A percentile compares a stretch with the other conserved stretches of the same genome.
phyloP scores from a whole-genome alignment of 148 eudicot genomes.

The Salicornia ramosissima region DNA sequence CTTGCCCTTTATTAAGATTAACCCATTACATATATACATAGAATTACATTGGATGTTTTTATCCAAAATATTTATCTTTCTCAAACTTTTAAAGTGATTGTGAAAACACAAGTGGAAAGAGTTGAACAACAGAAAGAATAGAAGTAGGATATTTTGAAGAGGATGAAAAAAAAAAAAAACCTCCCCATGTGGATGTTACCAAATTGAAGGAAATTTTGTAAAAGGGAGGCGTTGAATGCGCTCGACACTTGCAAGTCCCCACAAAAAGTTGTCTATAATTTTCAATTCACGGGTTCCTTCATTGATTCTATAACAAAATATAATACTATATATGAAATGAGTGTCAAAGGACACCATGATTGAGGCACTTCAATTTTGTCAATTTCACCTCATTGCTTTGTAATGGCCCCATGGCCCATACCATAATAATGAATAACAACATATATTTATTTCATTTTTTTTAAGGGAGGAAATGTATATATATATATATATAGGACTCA shows the following conservation, averaged over 20 bases:
- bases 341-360: conserved; percentile 24
- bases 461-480: too few relatives aligned
- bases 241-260: conserved; percentile 16
- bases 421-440: too few relatives aligned
- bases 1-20: too few relatives aligned
- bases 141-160: not conserved
- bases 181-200: conserved; percentile 26
- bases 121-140: too few relatives aligned
- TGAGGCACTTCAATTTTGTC: conserved; percentile 14
- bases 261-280: conserved; percentile 11
- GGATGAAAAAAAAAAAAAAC: not conserved
- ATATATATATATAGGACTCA: too few relatives aligned
- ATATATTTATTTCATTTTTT: too few relatives aligned
- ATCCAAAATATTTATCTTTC: too few relatives aligned
- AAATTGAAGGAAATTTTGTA: conserved; percentile 27
- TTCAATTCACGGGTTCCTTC: conserved; percentile 22
- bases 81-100: too few relatives aligned
- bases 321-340: not conserved
- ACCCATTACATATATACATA: too few relatives aligned
- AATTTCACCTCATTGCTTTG: conserved; percentile 5
- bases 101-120: not conserved
- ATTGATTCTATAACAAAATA: not conserved
- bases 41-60: too few relatives aligned
- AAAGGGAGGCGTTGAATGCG: conserved; percentile 29
- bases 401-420: not conserved